These are phyloP conservation scores for Bolboschoenoplectus hybrid DNA, from an alignment of 202 grass and related monocot genomes.

Conservation along the genomic window DNA sequence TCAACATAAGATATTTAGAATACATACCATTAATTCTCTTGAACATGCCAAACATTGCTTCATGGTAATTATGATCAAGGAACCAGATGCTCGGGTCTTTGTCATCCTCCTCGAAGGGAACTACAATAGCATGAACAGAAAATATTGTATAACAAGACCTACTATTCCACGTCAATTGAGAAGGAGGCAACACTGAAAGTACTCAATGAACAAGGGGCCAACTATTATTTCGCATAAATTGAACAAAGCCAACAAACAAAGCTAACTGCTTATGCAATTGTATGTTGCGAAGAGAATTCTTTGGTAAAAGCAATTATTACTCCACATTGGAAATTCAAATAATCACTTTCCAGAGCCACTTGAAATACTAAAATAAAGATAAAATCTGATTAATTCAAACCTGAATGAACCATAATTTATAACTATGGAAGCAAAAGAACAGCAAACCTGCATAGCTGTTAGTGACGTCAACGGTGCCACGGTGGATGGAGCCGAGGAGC, in stretches of 20 bases:
- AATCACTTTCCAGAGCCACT: background rate
- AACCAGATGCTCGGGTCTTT: slow-evolving; percentile 98
- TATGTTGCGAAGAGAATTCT: background rate
- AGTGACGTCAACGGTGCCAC: slow-evolving; percentile 85
- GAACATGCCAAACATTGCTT: slow-evolving; percentile 98
- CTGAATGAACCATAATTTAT: background rate
- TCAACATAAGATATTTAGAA: background rate
- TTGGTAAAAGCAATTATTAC: background rate
- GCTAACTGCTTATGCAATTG: background rate
- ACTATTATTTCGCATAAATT: too few relatives aligned
- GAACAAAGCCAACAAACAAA: background rate
- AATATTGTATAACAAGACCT: background rate
- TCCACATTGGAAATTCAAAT: background rate
- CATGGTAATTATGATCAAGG: slow-evolving; percentile 97
- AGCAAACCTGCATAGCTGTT: slow-evolving; percentile 89
- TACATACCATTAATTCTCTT: slow-evolving; percentile 92
- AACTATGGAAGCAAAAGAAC: background rate
- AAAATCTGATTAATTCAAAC: background rate
- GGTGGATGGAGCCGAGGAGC: slow-evolving; percentile 77
- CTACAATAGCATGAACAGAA: slow-evolving; percentile 41
- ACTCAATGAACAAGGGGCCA: background rate
- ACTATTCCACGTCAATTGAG: background rate
- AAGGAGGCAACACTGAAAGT: background rate
- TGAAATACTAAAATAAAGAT: background rate
- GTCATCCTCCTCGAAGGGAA: slow-evolving; percentile 96